Evolutionary conservation across 495 filamentous ascomycete genomes (phyloP).

Genomic region (Penicillium ochrochloron): DNA sequence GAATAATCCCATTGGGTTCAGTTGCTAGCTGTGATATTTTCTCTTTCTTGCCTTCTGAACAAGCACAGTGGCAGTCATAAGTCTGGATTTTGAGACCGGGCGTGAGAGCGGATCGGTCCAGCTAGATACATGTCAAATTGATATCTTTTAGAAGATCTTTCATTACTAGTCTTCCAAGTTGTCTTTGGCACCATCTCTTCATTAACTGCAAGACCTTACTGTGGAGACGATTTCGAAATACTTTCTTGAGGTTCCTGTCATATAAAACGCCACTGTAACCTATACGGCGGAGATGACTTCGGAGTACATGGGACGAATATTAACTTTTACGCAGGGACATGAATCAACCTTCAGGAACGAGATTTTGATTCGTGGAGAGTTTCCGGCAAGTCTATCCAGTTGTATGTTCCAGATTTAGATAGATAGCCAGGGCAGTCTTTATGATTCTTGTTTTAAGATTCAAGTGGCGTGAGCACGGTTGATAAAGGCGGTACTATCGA

Average conservation of each 20-base stretch:
- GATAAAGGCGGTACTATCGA: background rate
- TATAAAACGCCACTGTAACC: background rate
- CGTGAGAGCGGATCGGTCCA: too few species aligned
- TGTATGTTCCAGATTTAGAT: background rate
- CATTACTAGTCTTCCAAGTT: too few species aligned
- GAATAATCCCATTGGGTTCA: background rate
- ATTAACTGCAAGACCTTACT: too few species aligned
- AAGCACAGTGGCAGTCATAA: too few species aligned
- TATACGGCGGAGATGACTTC: background rate
- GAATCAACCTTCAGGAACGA: background rate
- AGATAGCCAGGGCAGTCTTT: background rate
- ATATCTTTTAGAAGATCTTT: too few species aligned
- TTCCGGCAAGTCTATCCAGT: background rate
- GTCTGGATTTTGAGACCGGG: too few species aligned
- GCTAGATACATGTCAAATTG: too few species aligned
- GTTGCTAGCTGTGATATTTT: background rate
- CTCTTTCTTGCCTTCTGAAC: background rate
- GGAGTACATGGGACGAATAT: background rate
- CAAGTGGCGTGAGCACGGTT: slow-evolving; percentile 4
- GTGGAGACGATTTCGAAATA: too few species aligned
- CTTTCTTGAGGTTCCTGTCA: too few species aligned
- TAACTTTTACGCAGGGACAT: background rate
- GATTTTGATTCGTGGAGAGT: background rate
- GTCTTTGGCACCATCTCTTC: too few species aligned
- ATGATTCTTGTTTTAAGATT: slow-evolving; percentile 1